These are phyloP conservation scores for Colletotrichum tabaci DNA, from an alignment of 2,329 filamentous ascomycete genomes.

Conservation along the genomic window DNA sequence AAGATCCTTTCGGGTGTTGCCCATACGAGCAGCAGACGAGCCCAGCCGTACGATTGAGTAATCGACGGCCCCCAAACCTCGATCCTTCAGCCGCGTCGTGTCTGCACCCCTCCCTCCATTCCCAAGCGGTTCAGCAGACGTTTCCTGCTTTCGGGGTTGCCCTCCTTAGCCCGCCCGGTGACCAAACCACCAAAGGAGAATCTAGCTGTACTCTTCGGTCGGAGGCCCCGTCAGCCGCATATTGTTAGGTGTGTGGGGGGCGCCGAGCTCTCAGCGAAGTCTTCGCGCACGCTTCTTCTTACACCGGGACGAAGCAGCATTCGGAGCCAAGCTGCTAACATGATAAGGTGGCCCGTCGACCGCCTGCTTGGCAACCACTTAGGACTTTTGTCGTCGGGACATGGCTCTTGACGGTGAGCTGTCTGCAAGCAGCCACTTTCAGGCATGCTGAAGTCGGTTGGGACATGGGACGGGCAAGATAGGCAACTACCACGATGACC, in stretches of 20 bases:
- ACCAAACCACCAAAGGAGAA: neutral
- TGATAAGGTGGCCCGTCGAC: neutral
- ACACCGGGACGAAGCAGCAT: conserved; percentile 21
- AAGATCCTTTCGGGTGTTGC: neutral
- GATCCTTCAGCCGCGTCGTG: conserved; percentile 15
- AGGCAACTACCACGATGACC: neutral
- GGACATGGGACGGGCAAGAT: neutral
- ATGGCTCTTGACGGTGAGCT: too few species aligned
- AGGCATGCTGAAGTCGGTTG: neutral
- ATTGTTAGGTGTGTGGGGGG: neutral
- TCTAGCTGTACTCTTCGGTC: neutral
- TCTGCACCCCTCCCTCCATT: neutral
- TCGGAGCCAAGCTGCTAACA: neutral
- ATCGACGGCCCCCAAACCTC: conserved; percentile 6
- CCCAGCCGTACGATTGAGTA: conserved; percentile 1
- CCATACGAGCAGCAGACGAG: conserved; percentile 14
- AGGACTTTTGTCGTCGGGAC: neutral
- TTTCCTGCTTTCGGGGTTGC: neutral
- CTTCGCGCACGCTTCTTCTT: neutral
- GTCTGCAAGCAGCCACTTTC: neutral
- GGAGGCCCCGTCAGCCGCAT: conserved; percentile 7
- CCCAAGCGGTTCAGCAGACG: neutral
- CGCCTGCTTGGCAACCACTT: neutral
- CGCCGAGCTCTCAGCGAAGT: neutral
- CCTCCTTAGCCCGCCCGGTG: neutral